Conservation (phyloP, 345 rosid genomes). For the Acer negundo region DNA sequence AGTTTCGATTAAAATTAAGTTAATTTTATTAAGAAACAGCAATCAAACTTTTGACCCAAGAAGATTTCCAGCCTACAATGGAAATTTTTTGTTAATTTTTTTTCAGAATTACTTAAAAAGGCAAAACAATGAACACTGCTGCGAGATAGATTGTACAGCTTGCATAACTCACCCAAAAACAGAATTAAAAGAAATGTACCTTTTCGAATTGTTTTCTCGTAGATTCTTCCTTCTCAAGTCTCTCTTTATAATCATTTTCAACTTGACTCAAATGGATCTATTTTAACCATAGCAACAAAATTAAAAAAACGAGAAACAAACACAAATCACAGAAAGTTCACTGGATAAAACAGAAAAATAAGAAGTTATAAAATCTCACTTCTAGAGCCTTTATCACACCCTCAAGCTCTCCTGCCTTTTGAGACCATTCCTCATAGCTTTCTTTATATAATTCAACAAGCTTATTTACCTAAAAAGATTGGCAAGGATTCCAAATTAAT, state of each 20-base stretch:
- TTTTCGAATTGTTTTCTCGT: slow-evolving; percentile 63
- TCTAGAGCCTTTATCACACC: slow-evolving; percentile 94
- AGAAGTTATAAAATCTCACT: slow-evolving; percentile 44
- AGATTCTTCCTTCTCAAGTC: slow-evolving; percentile 75
- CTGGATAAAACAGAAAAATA: not conserved
- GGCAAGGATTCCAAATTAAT: slow-evolving; percentile 20
- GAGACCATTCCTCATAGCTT: slow-evolving; percentile 93
- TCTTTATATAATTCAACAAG: slow-evolving; percentile 91
- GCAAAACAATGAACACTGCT: not conserved
- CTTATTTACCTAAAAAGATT: slow-evolving; percentile 60
- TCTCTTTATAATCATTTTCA: slow-evolving; percentile 69
- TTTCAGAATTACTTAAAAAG: not conserved
- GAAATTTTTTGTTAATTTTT: not conserved
- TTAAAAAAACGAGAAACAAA: slow-evolving; percentile 21
- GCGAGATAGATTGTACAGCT: not conserved
- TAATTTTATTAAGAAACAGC: not conserved
- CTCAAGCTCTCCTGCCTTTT: slow-evolving; percentile 94
- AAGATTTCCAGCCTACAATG: not conserved
- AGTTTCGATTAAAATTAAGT: not conserved
- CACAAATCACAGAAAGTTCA: not conserved
- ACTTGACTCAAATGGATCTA: slow-evolving; percentile 77
- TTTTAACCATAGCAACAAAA: slow-evolving; percentile 22
- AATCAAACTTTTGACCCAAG: not conserved
- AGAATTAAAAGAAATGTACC: slow-evolving; percentile 43
- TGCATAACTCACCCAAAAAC: slow-evolving; percentile 1